Evolutionary conservation across 2,329 filamentous ascomycete species (phyloP), one percentile per base, ranked within the genome.

Genomic region (Nemania abortiva): DNA sequence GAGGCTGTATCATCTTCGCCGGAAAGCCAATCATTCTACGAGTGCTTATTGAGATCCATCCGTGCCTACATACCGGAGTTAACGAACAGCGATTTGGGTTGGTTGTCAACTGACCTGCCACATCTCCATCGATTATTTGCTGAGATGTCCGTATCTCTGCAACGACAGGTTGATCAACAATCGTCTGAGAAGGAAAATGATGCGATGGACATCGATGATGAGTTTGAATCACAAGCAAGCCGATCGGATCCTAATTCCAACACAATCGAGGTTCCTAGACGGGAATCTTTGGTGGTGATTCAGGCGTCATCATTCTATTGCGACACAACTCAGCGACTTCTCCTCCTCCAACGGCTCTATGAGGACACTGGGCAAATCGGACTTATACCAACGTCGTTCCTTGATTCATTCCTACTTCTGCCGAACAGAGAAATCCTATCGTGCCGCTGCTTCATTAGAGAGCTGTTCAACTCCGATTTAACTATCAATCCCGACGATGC

Each of bases 221-320:
- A 87, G 1, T 89, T 91, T 63, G 87, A 88, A 49, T 89, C 89
- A 0, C 88, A 91, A 72, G 82, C 82, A 61, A 89, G 85, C 70
- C 83, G 83, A 27, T 81, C 77, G 29, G 84, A 82, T 57, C 77
- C 79, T 18, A 69, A 76, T 1, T 77, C 82, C 34, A 81, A 80
- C 37, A 66, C 72, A 1, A 74, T 79, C 22, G 76, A 85, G 18
- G 76, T 89, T 50, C 83, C 88, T 50, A 83, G 87, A 20, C 81
- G 82, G 22, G 83, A 84, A 52, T 76, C 79, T 6, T 77, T 83
- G 13, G 77, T 87, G 50, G 74, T 76, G 20, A 72, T 84, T 49
- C 84, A 84, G 34, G 70, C 79, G 0, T 76, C 79, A 31, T 81
- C 86, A 3, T 89, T 88, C 68, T 83, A 84, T 67, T 74, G 80